Percentiles rank a stretch among this genome's conserved stretches.
Evolutionary conservation across 768 basidiomycete genomes (phyloP).

Genomic region (Boletus edulis): DNA sequence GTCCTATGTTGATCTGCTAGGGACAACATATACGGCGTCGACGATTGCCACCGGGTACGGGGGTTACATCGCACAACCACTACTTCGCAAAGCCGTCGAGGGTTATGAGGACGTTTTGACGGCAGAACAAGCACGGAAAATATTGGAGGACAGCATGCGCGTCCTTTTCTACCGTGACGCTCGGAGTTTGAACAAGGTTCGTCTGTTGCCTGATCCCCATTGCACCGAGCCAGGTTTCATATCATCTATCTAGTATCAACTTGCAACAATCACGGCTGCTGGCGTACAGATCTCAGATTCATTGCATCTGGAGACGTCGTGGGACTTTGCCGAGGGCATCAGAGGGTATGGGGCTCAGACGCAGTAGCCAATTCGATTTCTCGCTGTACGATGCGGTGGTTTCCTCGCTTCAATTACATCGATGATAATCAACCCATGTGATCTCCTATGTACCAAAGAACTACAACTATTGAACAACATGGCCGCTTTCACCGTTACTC

Average conservation of each 20-base stretch:
- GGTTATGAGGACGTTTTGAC: conserved; percentile 70
- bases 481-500: not conserved
- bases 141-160: conserved; percentile 84
- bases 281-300: conserved; percentile 83
- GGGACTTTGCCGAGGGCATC: conserved; percentile 92
- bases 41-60: conserved; percentile 97
- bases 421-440: not conserved
- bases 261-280: conserved; percentile 78
- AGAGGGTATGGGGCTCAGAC: conserved; percentile 89
- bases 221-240: not conserved
- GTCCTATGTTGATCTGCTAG: conserved; percentile 90
- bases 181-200: conserved; percentile 90
- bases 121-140: conserved; percentile 72
- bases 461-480: not conserved
- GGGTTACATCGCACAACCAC: conserved; percentile 86
- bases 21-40: conserved; percentile 93
- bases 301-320: conserved; percentile 69
- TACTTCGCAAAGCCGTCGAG: conserved; percentile 90
- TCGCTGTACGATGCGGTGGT: conserved; percentile 4
- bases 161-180: conserved; percentile 97
- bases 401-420: not conserved
- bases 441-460: not conserved
- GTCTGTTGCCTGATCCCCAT: conserved; percentile 12
- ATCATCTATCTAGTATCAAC: conserved; percentile 74
- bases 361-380: conserved; percentile 46